Percentiles rank a stretch among this genome's conserved stretches.
Conservation (phyloP, 2,329 filamentous ascomycete genomes). For the Cercospora citrullina region DNA sequence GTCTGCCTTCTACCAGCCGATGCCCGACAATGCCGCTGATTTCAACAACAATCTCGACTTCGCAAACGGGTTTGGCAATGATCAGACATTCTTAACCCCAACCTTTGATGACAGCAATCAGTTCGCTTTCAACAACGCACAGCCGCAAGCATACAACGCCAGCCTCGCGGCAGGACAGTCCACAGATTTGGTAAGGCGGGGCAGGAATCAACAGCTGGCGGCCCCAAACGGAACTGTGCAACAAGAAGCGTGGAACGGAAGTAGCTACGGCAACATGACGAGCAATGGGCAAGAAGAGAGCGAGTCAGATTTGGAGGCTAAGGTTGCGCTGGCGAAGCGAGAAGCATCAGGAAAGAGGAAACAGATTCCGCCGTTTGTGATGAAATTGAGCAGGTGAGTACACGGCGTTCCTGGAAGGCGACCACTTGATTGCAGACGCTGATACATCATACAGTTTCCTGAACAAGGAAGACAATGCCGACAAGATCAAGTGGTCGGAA, state of each 20-base stretch:
- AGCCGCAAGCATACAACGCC: conserved; percentile 29
- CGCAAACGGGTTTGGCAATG: conserved; percentile 34
- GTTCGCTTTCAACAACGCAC: conserved; percentile 33
- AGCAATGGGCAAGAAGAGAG: conserved; percentile 62
- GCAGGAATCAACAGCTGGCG: conserved; percentile 50
- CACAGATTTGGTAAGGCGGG: conserved; percentile 50
- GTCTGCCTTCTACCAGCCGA: conserved; percentile 43
- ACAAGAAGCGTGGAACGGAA: conserved; percentile 45
- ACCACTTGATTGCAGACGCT: conserved; percentile 12
- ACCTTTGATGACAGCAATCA: conserved; percentile 41
- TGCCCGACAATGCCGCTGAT: conserved; percentile 47
- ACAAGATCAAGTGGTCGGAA: conserved; percentile 95
- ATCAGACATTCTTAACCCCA: conserved; percentile 39
- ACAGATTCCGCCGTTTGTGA: conserved; percentile 95
- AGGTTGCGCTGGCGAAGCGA: conserved; percentile 77
- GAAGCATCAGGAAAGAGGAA: conserved; percentile 89
- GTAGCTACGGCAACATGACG: conserved; percentile 38
- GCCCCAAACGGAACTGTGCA: conserved; percentile 30
- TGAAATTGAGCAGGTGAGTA: conserved; percentile 90
- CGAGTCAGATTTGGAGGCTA: conserved; percentile 75
- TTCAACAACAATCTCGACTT: conserved; percentile 36
- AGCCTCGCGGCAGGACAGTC: conserved; percentile 32
- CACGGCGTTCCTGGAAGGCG: neutral
- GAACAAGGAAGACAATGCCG: conserved; percentile 80
- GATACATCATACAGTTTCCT: conserved; percentile 68